Conservation (phyloP, 1,284 basidiomycete genomes). For the Sparassis latifolia region DNA sequence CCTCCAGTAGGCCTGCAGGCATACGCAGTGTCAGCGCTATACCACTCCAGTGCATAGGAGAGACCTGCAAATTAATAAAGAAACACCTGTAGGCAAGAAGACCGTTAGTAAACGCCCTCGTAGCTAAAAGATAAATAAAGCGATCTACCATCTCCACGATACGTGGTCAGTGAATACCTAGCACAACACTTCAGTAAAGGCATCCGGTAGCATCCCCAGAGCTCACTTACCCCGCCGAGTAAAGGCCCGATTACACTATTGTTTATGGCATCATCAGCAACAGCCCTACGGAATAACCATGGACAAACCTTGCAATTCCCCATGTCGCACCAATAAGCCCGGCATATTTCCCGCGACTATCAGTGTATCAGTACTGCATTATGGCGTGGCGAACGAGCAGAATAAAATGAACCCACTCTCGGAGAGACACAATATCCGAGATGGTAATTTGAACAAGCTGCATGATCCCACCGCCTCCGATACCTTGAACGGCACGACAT, state of each 20-base stretch:
- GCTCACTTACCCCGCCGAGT: slow-evolving; percentile 55
- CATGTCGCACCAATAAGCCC: slow-evolving; percentile 74
- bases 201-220: too few species aligned
- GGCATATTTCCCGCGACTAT: slow-evolving; percentile 68
- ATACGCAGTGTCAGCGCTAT: slow-evolving; percentile 3
- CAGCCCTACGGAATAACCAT: not conserved
- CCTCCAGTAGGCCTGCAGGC: slow-evolving; percentile 64
- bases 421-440: slow-evolving; percentile 72
- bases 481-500: slow-evolving; percentile 74
- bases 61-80: slow-evolving; percentile 58
- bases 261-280: not conserved
- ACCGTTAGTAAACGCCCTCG: slow-evolving; percentile 2
- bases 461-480: slow-evolving; percentile 76
- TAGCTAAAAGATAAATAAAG: not conserved
- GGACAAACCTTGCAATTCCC: slow-evolving; percentile 60
- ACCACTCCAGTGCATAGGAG: not conserved
- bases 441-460: slow-evolving; percentile 66
- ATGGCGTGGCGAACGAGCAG: not conserved
- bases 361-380: not conserved
- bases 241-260: slow-evolving; percentile 69
- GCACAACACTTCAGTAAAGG: slow-evolving; percentile 2
- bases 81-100: slow-evolving; percentile 46
- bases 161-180: slow-evolving; percentile 67
- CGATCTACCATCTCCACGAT: slow-evolving; percentile 62
- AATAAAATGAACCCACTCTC: slow-evolving; percentile 48